Percentiles rank a stretch among this genome's conserved stretches.
These are phyloP conservation scores for Podospora pseudocomata DNA, from an alignment of 495 filamentous ascomycete genomes.

Conservation along the genomic window DNA sequence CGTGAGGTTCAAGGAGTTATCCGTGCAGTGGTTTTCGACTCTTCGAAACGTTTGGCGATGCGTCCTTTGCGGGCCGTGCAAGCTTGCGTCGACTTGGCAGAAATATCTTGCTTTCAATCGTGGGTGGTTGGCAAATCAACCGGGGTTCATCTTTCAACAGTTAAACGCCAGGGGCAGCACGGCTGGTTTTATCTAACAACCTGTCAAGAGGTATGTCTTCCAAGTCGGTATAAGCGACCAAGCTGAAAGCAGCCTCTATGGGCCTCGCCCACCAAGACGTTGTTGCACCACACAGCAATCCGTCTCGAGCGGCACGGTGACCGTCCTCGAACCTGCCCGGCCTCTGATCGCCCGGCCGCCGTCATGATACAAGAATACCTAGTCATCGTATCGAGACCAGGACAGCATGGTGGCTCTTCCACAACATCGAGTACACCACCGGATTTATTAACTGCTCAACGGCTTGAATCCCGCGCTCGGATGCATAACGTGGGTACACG, in stretches of 20 bases:
- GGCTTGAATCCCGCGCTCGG: background rate
- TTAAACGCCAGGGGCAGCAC: background rate
- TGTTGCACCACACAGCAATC: conserved; percentile 5
- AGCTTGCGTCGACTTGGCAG: conserved; percentile 19
- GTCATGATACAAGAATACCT: background rate
- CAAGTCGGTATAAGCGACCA: background rate
- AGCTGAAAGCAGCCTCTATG: background rate
- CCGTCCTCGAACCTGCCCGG: conserved; percentile 9
- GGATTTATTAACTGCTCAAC: background rate
- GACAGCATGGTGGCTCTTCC: background rate
- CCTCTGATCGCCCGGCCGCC: background rate
- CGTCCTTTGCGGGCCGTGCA: conserved; percentile 14
- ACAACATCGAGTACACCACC: background rate
- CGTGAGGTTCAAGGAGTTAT: background rate
- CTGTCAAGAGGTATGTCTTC: background rate
- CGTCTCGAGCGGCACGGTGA: background rate
- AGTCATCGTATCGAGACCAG: background rate
- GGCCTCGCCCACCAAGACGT: background rate
- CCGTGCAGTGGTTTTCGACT: conserved; percentile 13
- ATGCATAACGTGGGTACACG: background rate
- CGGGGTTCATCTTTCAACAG: background rate
- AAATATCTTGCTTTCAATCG: background rate
- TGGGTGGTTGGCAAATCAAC: conserved; percentile 7
- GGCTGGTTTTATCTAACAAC: background rate
- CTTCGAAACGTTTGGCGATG: conserved; percentile 4